Evolutionary conservation across 768 basidiomycete genomes (phyloP).

Genomic region (Collybiopsis luxurians): DNA sequence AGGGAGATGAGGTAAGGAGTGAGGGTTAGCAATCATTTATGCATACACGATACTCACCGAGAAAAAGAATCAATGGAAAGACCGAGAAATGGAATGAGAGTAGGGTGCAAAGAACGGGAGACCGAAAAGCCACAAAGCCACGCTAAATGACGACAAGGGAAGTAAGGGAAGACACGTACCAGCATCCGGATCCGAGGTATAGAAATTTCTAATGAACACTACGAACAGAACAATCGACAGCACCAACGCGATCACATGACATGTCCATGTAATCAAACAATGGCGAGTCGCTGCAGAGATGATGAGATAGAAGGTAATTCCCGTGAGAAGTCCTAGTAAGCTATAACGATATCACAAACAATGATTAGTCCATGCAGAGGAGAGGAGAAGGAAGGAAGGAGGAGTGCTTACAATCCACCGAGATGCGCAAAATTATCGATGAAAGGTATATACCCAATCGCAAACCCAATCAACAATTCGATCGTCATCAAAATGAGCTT

Average conservation of each 20-base stretch:
- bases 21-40: no score
- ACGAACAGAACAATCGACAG: slow-evolving; percentile 79
- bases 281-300: slow-evolving; percentile 80
- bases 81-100: no score
- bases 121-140: no score
- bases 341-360: no score
- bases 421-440: slow-evolving; percentile 59
- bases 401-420: slow-evolving; percentile 56
- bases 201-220: slow-evolving; percentile 84
- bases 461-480: slow-evolving; percentile 85
- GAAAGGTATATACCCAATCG: slow-evolving; percentile 76
- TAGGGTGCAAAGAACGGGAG: no score
- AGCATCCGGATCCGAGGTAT: slow-evolving; percentile 80
- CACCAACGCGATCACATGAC: slow-evolving; percentile 72
- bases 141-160: no score
- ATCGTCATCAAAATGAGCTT: slow-evolving; percentile 83
- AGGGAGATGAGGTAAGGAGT: no score
- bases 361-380: no score
- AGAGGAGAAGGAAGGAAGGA: no score
- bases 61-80: no score
- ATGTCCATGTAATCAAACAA: slow-evolving; percentile 64
- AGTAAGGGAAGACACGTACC: no score
- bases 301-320: slow-evolving; percentile 85
- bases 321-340: slow-evolving; percentile 77
- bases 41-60: no score